Evolutionary conservation across 2,329 filamentous ascomycete genomes (phyloP), one percentile per base, ranked within the genome.

Genomic region (Rutstroemia sp.): DNA sequence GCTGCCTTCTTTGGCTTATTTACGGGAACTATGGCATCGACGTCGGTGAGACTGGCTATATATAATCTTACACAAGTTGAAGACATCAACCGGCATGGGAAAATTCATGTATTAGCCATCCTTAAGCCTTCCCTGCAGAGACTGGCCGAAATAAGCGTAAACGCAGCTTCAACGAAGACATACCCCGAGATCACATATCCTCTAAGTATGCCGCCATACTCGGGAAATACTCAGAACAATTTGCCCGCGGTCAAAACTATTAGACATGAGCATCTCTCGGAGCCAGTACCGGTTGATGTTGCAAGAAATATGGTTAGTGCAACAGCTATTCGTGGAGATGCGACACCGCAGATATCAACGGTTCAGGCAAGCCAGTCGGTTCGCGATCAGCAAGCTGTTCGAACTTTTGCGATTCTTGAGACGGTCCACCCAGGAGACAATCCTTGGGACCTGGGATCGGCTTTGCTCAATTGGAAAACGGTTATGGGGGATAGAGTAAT

Each of bases 51-150:
- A 61, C 85, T 90, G 65, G 79, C 86, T 41, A 72, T 87, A 48
- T 74, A 79, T 53, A 96, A 96, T 67, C 78, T 85, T 48, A 95
- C 92, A 0, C 95, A 90, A 18, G 86, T 99, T 58, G 94, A 99
- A 69, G 81, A 85, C 57, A 75, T 95, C 25, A 79, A 77, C 61
- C 76, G 77, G 56, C 79, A 76, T 59, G 77, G 73, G 18, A 83
- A 81, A 59, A 80, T 83, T 5, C 86, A 87, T 72, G 83, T 85
- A 52, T 74, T 97, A 34, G 92, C 92, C 1, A 81, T 96, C 5
- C 78, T 92, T 18, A 85, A 85, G 18, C 73, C 72, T 5, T 65
- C 72, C 5, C 68, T 42, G 21, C 55, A 61, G 16, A 49, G 58
- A n/a, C 58, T 59, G 6, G 34, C 50, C 8, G 51, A 39, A 37